Evolutionary conservation across 2,329 filamentous ascomycete species (phyloP), one percentile per base, ranked within the genome.

Genomic region (Emergomyces orientalis): DNA sequence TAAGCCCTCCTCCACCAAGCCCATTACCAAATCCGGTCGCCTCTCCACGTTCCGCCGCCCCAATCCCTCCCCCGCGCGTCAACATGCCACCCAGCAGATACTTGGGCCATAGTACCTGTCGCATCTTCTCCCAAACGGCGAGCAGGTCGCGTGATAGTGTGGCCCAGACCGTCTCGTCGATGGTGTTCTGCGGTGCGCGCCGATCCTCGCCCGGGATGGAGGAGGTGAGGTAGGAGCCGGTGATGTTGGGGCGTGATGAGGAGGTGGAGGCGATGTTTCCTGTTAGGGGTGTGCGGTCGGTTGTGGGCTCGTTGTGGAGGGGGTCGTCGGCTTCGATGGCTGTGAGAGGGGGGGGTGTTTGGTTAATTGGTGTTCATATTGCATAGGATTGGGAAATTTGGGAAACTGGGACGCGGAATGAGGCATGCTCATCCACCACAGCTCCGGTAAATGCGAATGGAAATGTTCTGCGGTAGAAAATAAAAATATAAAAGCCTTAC

Each of bases 41-140:
- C 68, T 85, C 82, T 19, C 80, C 83, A 68, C 82, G 78, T 71
- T 85, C 83, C n/a, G 80, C 82, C 43, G 80, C 82, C 25, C 78
- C 81, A 58, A 74, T 76, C 3, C 76, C 82, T n/a, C 83, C 83
- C 39, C 82, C 80, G 59, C 80, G 76, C 66, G 81, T 77, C 76
- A 88, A 76, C 71, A 87, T 80, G 47, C 85, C 85, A 49, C 85
- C 85, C 30, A 99, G 87, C 58, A 99, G 83, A 78, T 97, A 97
- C 72, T 92, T 92, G 22, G 94, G 94, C 77, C 91, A 99, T 65
- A 99, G 85, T 47, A 99, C 94, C 80, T 97, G 93, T 75, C 90
- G 88, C 87, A 99, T 91, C 82, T 99, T 99, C 78, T 90, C 89
- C 93, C 94, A 97, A 43, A 97, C 91, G 32, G 91, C 94, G 8